Evolutionary conservation across 2,329 filamentous ascomycete genomes (phyloP), one percentile per base, ranked within the genome.

Genomic region (Penicillium glabrum): DNA sequence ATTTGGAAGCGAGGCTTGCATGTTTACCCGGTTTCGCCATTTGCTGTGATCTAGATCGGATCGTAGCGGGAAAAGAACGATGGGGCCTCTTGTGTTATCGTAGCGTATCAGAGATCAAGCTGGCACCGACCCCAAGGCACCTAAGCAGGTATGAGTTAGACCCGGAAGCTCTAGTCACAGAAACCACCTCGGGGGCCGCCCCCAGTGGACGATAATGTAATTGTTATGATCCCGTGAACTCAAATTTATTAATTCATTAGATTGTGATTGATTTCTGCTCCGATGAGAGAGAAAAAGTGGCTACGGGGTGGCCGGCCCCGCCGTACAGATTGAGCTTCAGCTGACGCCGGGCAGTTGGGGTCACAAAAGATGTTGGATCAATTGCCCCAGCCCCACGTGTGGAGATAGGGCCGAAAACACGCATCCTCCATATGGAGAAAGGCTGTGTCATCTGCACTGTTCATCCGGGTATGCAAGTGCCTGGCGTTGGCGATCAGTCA

Each of bases 11-110:
- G 62, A 65, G 48, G 31, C 10, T 19, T 9, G 26, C 23, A n/a
- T 29, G 19, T 33, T 23, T 44, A 5, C 2, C 39, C n/a, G 19
- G 39, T 19, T 23, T 41, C 26, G n/a, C 33, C 27, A 48, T 43
- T 23, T 44, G 35, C 29, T 5, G 31, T 19, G 54, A 66, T 66
- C 63, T 62, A 55, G 62, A 65, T 65, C 61, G 57, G 62, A 65
- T 65, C 59, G 54, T 48, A 46, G 46, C 29, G 53, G 56, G 29
- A 21, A 41, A 37, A 26, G 59, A 64, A 60, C 59, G 52, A 56
- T 60, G 62, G 59, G 57, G 54, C 59, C 16, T 13, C 33, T 11
- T 31, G 3, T 41, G 39, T 23, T 41, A 41, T 29, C 5, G 9
- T n/a, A 14, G 46, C 59, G 61, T 59, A 65, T 63, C 56, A 60